phyloP scores from a whole-genome alignment of 306 rosid genomes.

The Clitoria ternatea region DNA sequence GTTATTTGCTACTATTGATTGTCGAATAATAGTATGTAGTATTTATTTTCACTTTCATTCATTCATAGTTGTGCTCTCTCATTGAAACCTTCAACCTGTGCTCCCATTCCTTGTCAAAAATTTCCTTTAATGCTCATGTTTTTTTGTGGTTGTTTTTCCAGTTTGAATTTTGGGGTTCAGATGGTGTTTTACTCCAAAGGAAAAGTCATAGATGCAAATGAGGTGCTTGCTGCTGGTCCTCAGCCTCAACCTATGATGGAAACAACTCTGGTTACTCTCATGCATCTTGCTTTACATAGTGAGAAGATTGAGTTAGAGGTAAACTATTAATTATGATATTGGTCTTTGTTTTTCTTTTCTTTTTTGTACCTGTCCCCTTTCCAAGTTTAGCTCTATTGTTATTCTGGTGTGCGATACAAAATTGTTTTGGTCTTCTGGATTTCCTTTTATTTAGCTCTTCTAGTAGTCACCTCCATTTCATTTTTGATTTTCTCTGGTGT shows the following conservation, averaged over 20 bases:
- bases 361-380: neutral
- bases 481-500: no score
- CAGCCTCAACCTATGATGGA: conserved; percentile 68
- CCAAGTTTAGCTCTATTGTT: neutral
- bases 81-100: conserved; percentile 1
- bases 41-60: neutral
- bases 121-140: neutral
- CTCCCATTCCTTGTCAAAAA: neutral
- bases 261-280: conserved; percentile 73
- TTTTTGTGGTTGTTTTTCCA: conserved; percentile 32
- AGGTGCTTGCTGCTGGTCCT: conserved; percentile 74
- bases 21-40: neutral
- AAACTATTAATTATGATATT: neutral
- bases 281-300: conserved; percentile 84
- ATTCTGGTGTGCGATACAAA: neutral
- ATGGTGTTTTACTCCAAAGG: conserved; percentile 62
- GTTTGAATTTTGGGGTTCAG: conserved; percentile 75
- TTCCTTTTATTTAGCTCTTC: neutral
- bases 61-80: neutral
- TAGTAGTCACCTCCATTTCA: no score
- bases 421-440: neutral
- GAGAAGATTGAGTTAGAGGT: conserved; percentile 86
- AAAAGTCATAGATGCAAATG: conserved; percentile 60
- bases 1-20: conserved; percentile 1
- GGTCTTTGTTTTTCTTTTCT: neutral